Base-by-base conservation (phyloP, 108 stramenopile genomes). In the Skeletonema costatum region DNA sequence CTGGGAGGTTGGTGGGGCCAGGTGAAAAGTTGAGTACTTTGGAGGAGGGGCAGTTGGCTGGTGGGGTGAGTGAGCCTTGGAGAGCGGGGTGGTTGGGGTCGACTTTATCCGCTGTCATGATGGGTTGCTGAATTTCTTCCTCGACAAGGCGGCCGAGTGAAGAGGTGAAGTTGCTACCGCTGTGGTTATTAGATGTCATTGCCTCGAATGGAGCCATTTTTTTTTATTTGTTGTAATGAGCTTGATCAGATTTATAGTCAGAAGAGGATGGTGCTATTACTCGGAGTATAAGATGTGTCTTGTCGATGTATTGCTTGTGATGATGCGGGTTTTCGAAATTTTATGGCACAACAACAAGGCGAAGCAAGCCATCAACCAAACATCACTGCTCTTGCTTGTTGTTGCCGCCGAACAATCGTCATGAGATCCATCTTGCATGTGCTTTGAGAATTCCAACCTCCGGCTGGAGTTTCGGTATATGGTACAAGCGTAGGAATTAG, bases 1-100 rank as follows among this genome's bases (percentile, higher is more conserved):
- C n/a, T 2, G 84, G 84, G 8, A 85, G 74, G 42, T 51, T 58
- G 53, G 75, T 76, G n/a, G 84, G 84, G 30, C 84, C 84, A 16
- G 84, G 84, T 13, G 60, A 64, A 53, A 85, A 85, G 60, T 85
- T 85, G 68, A 64, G 29, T 5, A 60, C 19, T 32, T 78, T 59
- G 41, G 68, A 21, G 2, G 73, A 17, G 9, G 17, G 29, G 29
- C 61, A 73, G 32, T 51, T 33, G 19, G 21, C 41, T 50, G 84
- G 84, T 19, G 84, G 84, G 16, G 64, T 66, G 17, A 85, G 79
- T n/a, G 77, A 78, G 51, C 84, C 84, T 21, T 41, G 17, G 14
- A 85, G 50, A 32, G 78, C 84, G 17, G 79, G 78, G 66, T 85
- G 84, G 35, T 58, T 53, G 21, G 36, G 53, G 36, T 63, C 44